Conservation (phyloP, 2,329 filamentous ascomycete species). For the Didymella segeticola region DNA sequence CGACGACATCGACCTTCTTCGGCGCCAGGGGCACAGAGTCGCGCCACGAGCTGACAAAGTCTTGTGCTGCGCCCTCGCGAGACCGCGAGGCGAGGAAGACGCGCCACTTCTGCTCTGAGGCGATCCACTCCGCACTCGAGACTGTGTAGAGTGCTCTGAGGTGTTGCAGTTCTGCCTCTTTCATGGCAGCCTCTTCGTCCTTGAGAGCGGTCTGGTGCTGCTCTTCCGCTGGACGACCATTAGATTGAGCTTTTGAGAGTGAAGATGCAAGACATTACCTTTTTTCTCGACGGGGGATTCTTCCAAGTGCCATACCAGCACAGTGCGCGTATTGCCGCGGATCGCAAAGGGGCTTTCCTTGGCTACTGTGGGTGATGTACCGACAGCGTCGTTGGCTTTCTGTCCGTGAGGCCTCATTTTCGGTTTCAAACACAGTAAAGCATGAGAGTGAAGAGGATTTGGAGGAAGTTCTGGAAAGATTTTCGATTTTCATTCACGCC, state of each 20-base stretch:
- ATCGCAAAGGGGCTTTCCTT: not conserved
- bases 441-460: no score
- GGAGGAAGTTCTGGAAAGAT: no score
- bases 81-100: not conserved
- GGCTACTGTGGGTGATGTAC: not conserved
- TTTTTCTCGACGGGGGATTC: no score
- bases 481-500: not conserved
- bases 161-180: not conserved
- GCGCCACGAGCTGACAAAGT: not conserved
- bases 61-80: not conserved
- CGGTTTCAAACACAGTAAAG: no score
- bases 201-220: not conserved
- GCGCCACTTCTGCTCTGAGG: not conserved
- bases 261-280: not conserved
- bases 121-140: not conserved
- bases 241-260: not conserved
- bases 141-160: not conserved
- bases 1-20: not conserved
- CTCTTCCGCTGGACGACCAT: not conserved
- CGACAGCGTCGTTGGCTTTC: not conserved
- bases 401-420: not conserved
- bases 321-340: not conserved
- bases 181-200: no score
- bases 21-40: not conserved
- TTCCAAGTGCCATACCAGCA: not conserved